Evolutionary conservation across 2,329 filamentous ascomycete species (phyloP).

Genomic region (Colletotrichum sp.): DNA sequence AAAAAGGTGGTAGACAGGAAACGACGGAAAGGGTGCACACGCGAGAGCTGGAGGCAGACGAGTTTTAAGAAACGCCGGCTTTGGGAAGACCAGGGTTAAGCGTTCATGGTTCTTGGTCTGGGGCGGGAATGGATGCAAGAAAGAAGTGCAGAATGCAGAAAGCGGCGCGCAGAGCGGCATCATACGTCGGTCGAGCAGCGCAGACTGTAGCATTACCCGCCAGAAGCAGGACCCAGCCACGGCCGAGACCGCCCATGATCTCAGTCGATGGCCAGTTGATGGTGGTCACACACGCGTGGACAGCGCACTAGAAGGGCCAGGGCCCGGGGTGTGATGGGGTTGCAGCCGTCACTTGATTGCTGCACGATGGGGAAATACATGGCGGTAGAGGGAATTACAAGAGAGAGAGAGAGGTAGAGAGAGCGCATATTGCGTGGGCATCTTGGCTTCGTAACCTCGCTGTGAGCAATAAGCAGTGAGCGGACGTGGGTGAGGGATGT

Average conservation of each 20-base stretch:
- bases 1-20: constrained; percentile 31
- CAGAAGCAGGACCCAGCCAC: constrained; percentile 29
- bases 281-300: constrained; percentile 17
- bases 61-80: constrained; percentile 25
- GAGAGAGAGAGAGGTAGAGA: background rate
- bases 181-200: background rate
- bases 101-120: background rate
- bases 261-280: constrained; percentile 29
- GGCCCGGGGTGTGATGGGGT: background rate
- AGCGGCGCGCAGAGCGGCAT: background rate
- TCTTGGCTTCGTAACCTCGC: background rate
- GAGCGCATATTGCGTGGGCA: background rate
- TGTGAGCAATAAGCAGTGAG: background rate
- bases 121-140: constrained; percentile 11
- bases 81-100: background rate
- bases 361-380: constrained; percentile 1
- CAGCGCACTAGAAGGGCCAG: background rate
- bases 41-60: constrained; percentile 32
- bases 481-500: constrained; percentile 16
- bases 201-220: constrained; percentile 1
- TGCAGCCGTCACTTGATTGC: constrained; percentile 12
- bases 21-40: background rate
- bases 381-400: background rate
- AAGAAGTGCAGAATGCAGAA: constrained; percentile 20
- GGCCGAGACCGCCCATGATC: constrained; percentile 34